A percentile compares a stretch with the other conserved stretches of the same genome.
Evolutionary conservation across 148 eudicot genomes (phyloP).

Genomic region (Rhododendron williamsianum): DNA sequence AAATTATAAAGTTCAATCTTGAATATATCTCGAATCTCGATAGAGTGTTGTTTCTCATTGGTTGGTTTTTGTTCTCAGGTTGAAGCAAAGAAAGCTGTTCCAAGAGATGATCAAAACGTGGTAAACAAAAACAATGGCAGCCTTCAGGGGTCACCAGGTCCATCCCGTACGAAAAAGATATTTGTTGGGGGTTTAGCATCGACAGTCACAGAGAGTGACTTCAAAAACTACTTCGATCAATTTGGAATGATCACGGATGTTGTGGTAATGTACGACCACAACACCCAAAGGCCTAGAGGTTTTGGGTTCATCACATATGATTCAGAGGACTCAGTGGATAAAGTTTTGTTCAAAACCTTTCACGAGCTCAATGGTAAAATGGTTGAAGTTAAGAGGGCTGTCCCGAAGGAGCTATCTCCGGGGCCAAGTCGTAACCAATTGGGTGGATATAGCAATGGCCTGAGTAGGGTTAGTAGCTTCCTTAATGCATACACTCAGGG

Average conservation of each 20-base stretch:
- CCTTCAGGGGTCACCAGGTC: conserved; percentile 71
- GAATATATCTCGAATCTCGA: neutral
- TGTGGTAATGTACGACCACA: conserved; percentile 98
- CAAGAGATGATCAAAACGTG: conserved; percentile 77
- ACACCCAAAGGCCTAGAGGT: conserved; percentile 97
- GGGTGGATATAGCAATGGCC: conserved; percentile 46
- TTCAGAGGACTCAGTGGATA: conserved; percentile 91
- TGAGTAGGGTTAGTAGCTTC: conserved; percentile 56
- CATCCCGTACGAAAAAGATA: conserved; percentile 79
- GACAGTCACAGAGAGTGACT: conserved; percentile 82
- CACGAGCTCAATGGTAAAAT: conserved; percentile 94
- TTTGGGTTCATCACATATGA: conserved; percentile 95
- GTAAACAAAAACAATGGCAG: conserved; percentile 52
- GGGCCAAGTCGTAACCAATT: conserved; percentile 61
- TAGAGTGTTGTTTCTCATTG: neutral
- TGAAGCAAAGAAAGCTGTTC: conserved; percentile 98
- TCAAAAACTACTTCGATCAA: conserved; percentile 82
- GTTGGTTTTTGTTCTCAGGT: conserved; percentile 43
- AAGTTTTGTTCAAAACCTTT: conserved; percentile 62
- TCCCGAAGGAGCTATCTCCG: conserved; percentile 85
- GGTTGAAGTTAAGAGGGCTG: conserved; percentile 98
- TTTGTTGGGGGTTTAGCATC: conserved; percentile 97
- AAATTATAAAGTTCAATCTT: neutral
- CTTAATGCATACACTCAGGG: conserved; percentile 63
- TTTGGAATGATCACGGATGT: conserved; percentile 91